Conservation (phyloP, 768 basidiomycete genomes). For the Amanita jacksonii region DNA sequence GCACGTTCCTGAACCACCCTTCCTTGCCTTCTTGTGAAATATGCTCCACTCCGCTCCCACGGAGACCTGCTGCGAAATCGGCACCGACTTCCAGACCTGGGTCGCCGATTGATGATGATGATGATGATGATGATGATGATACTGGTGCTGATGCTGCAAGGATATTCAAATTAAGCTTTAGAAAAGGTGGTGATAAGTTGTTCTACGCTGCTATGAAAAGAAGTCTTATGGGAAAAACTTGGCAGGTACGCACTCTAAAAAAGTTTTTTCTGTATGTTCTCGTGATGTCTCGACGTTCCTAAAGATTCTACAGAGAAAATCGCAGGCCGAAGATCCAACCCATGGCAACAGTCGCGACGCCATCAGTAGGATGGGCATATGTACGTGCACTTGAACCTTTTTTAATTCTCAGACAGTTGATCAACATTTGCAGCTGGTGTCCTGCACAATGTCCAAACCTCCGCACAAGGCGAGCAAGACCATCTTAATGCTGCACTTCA, state of each 20-base stretch:
- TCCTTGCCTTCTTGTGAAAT: conserved; percentile 75
- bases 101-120: conserved; percentile 34
- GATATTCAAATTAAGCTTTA: conserved; percentile 81
- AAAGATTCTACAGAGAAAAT: no score
- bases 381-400: conserved; percentile 18
- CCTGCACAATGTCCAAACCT: conserved; percentile 61
- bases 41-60: conserved; percentile 63
- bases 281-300: no score
- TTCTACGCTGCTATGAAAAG: conserved; percentile 74
- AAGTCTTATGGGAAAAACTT: conserved; percentile 58
- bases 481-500: conserved; percentile 69
- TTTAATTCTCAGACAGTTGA: not conserved
- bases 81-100: conserved; percentile 57
- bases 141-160: conserved; percentile 23
- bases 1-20: conserved; percentile 88
- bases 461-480: conserved; percentile 50
- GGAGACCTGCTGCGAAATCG: conserved; percentile 33
- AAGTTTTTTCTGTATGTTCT: no score
- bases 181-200: conserved; percentile 80
- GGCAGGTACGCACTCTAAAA: conserved; percentile 51
- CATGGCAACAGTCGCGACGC: conserved; percentile 6
- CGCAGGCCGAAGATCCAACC: no score
- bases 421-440: conserved; percentile 56
- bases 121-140: conserved; percentile 20
- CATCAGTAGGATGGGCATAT: conserved; percentile 37